These are phyloP conservation scores for Graphiopsis chlorocephala DNA, from an alignment of 2,329 filamentous ascomycete species.

Conservation along the genomic window DNA sequence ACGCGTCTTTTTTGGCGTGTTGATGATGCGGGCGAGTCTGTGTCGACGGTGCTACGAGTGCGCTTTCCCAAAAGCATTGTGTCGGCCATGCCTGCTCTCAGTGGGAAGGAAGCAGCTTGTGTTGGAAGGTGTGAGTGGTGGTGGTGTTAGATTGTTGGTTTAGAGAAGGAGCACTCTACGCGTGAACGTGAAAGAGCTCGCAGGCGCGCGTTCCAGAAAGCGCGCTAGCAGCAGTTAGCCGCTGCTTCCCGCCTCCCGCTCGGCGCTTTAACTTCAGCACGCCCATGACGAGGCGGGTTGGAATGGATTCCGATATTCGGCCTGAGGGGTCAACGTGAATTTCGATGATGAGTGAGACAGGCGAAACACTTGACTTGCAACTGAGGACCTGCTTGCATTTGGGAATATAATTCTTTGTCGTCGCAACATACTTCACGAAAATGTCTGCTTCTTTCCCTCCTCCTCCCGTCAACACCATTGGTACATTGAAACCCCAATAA, in stretches of 20 bases:
- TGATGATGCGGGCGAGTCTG: constrained; percentile 24
- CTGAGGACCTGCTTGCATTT: background rate
- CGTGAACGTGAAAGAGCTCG: background rate
- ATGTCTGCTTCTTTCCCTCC: constrained; percentile 62
- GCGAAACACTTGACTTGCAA: background rate
- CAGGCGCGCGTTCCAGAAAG: background rate
- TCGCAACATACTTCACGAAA: background rate
- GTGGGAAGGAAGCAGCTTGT: background rate
- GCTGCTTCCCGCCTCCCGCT: no score
- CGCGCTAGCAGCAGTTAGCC: no score
- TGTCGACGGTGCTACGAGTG: constrained; percentile 38
- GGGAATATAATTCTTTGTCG: background rate
- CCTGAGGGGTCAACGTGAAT: background rate
- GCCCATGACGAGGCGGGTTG: background rate
- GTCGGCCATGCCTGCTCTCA: constrained; percentile 4
- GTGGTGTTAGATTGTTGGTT: background rate
- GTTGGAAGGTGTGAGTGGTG: background rate
- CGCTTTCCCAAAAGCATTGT: constrained; percentile 46
- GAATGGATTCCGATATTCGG: background rate
- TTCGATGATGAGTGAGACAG: background rate
- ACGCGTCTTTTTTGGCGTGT: constrained; percentile 45
- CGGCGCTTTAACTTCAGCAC: background rate
- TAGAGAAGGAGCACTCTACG: background rate
- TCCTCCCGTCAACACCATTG: constrained; percentile 72
- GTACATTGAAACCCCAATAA: constrained; percentile 35